Evolutionary conservation across 306 rosid species (phyloP).

Genomic region (Cercis canadensis): DNA sequence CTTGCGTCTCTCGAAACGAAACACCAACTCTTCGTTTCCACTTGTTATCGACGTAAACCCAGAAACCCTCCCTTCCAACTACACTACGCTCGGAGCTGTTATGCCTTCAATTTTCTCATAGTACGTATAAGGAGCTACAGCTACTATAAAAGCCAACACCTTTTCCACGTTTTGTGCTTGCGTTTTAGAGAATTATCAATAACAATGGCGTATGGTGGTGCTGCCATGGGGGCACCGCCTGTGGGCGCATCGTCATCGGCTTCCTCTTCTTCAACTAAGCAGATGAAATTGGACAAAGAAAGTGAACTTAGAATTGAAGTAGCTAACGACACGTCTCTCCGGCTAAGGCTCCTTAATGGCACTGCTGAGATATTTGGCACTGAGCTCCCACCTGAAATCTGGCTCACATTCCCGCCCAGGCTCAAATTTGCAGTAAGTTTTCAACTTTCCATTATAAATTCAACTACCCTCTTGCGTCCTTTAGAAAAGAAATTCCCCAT

Average conservation of each 20-base stretch:
- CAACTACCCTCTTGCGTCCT: background rate
- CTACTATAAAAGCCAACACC: too few species aligned
- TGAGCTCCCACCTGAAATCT: conserved; percentile 91
- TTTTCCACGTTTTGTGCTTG: too few species aligned
- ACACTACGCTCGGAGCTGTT: too few species aligned
- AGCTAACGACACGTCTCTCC: conserved; percentile 69
- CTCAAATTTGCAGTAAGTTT: conserved; percentile 80
- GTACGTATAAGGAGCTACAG: too few species aligned
- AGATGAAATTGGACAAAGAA: conserved; percentile 84
- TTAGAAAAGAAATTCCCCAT: background rate
- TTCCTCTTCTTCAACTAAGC: conserved; percentile 55
- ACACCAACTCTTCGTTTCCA: too few species aligned
- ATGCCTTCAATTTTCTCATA: too few species aligned
- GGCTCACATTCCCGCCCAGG: conserved; percentile 84
- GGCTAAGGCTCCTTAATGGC: conserved; percentile 79
- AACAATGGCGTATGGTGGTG: conserved; percentile 67
- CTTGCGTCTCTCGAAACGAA: too few species aligned
- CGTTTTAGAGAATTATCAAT: too few species aligned
- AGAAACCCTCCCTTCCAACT: too few species aligned
- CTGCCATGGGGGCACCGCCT: conserved; percentile 44
- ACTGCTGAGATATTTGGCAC: conserved; percentile 94
- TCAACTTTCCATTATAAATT: background rate
- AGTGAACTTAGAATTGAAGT: conserved; percentile 91
- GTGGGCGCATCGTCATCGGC: conserved; percentile 54
- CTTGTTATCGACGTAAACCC: too few species aligned